Evolutionary conservation across 345 rosid species (phyloP).

Genomic region (Iberis pinnata): DNA sequence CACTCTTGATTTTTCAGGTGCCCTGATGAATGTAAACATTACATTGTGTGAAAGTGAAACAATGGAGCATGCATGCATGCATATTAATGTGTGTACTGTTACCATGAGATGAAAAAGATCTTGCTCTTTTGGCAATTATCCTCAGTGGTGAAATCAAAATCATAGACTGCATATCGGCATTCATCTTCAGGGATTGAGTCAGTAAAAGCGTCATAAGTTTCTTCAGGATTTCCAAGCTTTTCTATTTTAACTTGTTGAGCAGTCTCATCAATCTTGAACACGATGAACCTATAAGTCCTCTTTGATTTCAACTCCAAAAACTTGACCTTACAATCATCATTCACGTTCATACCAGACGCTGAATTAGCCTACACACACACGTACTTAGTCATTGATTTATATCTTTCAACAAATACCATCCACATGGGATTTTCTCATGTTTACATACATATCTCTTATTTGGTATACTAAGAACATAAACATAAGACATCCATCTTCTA

Average conservation of each 20-base stretch:
- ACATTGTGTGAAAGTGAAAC: no score
- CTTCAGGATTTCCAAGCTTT: conserved; percentile 46
- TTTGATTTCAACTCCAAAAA: conserved; percentile 64
- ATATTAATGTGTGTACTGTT: no score
- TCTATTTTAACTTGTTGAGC: conserved; percentile 51
- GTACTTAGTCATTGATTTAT: background rate
- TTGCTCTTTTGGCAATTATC: conserved; percentile 78
- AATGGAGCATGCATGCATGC: no score
- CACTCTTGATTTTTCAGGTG: conserved; percentile 59
- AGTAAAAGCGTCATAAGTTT: conserved; percentile 51
- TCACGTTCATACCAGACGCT: conserved; percentile 65
- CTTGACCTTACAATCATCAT: conserved; percentile 62
- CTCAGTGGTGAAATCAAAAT: conserved; percentile 58
- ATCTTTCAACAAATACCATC: background rate
- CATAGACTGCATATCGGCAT: conserved; percentile 71
- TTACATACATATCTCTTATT: background rate
- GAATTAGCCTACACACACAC: conserved; percentile 47
- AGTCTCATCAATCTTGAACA: conserved; percentile 63
- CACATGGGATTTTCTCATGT: background rate
- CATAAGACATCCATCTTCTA: background rate
- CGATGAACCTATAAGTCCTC: conserved; percentile 56
- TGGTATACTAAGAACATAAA: background rate
- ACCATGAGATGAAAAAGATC: conserved; percentile 74
- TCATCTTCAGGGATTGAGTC: conserved; percentile 45
- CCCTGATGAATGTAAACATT: conserved; percentile 40